Evolutionary conservation across 75 land plant genomes (phyloP).

Genomic region (Sequoiadendron giganteum): DNA sequence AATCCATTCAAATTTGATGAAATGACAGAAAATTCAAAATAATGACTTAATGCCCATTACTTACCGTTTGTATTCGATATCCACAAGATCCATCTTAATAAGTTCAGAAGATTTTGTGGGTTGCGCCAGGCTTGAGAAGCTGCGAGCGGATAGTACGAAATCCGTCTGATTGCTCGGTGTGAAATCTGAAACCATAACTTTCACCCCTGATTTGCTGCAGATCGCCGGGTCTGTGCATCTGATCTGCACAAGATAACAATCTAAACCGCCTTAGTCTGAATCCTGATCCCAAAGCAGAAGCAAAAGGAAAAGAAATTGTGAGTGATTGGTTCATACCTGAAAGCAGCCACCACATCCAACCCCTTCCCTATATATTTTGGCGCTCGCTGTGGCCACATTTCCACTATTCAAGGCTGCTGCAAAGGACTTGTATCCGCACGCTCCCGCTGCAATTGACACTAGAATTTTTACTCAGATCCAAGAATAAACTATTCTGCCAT

Average conservation of each 20-base stretch:
- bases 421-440: slow-evolving; percentile 43
- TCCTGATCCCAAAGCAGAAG: neutral
- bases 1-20: neutral
- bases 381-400: slow-evolving; percentile 25
- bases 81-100: slow-evolving; percentile 33
- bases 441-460: slow-evolving; percentile 21
- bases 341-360: slow-evolving; percentile 59
- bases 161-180: slow-evolving; percentile 25
- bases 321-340: slow-evolving; percentile 5
- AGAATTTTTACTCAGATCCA: too few relatives aligned
- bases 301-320: neutral
- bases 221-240: slow-evolving; percentile 1
- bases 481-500: too few relatives aligned
- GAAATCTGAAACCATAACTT: neutral
- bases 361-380: slow-evolving; percentile 41
- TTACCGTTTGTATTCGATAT: slow-evolving; percentile 58
- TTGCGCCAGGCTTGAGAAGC: slow-evolving; percentile 44
- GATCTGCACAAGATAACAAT: neutral
- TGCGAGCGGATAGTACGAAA: slow-evolving; percentile 44
- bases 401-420: slow-evolving; percentile 33
- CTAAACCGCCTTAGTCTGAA: neutral
- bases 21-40: too few relatives aligned
- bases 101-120: slow-evolving; percentile 21
- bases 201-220: neutral
- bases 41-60: neutral